Percentiles rank a stretch among this genome's conserved stretches.
Conservation (phyloP, 352 stramenopile species). For the Blastocystis hominis region DNA sequence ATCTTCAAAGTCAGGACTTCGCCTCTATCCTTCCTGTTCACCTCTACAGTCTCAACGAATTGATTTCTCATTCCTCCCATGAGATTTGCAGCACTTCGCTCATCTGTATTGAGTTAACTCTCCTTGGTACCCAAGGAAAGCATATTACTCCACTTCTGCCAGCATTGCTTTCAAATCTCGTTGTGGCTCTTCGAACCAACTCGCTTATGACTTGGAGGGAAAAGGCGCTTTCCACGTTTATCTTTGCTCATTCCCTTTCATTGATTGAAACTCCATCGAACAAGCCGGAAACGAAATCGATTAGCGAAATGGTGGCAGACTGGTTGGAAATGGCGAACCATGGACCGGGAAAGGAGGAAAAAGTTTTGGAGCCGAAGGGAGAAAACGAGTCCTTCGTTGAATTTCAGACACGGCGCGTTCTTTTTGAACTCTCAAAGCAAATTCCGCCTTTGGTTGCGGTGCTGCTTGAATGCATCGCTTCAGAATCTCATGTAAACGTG, state of each 20-base stretch:
- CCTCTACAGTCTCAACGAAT: conserved; percentile 2
- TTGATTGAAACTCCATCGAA: neutral
- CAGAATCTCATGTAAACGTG: neutral
- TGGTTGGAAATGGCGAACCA: neutral
- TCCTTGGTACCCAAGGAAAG: neutral
- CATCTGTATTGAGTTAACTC: neutral
- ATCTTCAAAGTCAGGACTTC: neutral
- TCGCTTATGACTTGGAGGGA: conserved; percentile 29
- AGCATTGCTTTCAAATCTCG: neutral
- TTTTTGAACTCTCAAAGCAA: neutral
- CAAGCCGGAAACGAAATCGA: neutral
- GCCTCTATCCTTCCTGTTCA: neutral
- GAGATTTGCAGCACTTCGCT: neutral
- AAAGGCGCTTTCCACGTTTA: neutral
- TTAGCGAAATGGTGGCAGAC: neutral
- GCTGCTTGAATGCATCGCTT: neutral
- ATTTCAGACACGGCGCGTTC: conserved; percentile 1
- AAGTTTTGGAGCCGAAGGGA: neutral
- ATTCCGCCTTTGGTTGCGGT: neutral
- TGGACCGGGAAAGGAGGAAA: neutral
- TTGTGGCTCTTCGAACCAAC: neutral
- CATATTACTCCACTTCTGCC: neutral
- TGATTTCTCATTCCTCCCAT: conserved; percentile 4
- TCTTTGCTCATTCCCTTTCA: conserved; percentile 2
- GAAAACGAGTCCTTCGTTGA: neutral